A percentile compares a stretch with the other conserved stretches of the same genome.
These are phyloP conservation scores for Geotrichum cucujoidarum DNA, from an alignment of 1,139 yeast species.

Conservation along the genomic window DNA sequence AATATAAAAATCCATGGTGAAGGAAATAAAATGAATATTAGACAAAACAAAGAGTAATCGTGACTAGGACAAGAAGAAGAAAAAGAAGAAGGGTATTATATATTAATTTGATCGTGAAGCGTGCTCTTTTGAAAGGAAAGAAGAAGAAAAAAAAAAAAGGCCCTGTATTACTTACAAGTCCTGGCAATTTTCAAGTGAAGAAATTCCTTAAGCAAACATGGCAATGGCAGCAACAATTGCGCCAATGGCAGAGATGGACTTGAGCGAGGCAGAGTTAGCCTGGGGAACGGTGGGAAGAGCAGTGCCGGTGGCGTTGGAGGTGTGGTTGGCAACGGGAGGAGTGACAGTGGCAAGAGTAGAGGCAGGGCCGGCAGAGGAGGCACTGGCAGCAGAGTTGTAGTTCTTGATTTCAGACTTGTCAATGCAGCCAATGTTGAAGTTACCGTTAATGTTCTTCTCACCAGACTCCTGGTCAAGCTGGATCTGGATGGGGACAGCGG, in stretches of 20 bases:
- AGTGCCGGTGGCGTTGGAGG: neutral
- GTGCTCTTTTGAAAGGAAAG: neutral
- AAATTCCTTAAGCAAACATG: constrained; percentile 1
- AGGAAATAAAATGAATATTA: too few species aligned
- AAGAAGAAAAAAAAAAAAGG: neutral
- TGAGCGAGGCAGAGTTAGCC: neutral
- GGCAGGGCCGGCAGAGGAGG: constrained; percentile 1
- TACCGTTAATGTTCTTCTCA: constrained; percentile 15
- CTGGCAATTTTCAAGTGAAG: neutral
- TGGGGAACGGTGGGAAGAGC: neutral
- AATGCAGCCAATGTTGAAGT: constrained; percentile 20
- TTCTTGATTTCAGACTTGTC: constrained; percentile 13
- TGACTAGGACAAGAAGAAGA: too few species aligned
- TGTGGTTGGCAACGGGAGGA: neutral
- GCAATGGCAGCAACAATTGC: constrained; percentile 4
- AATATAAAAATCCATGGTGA: too few species aligned
- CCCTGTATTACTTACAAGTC: neutral
- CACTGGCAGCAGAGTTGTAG: constrained; percentile 5
- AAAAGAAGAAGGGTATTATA: too few species aligned
- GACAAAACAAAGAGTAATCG: too few species aligned
- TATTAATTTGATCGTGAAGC: too few species aligned
- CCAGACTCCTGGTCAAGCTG: constrained; percentile 17
- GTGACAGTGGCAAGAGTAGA: constrained; percentile 4
- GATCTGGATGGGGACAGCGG: constrained; percentile 19
- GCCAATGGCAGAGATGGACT: constrained; percentile 3